These are phyloP conservation scores for Coniochaeta sp. DNA, from an alignment of 2,329 filamentous ascomycete species.

Conservation along the genomic window DNA sequence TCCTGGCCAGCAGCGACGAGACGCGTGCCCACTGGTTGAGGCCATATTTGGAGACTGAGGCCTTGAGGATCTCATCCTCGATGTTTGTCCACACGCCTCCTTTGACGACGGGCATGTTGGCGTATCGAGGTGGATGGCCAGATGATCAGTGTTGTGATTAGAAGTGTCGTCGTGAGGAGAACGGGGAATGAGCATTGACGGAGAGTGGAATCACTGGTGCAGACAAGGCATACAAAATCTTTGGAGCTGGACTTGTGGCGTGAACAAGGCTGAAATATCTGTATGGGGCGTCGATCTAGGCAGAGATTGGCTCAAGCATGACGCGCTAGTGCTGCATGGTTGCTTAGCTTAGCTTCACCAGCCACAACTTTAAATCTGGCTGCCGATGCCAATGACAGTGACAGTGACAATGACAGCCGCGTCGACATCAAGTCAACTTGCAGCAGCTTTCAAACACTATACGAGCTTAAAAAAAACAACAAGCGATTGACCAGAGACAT, in stretches of 20 bases:
- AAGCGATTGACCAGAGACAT: no score
- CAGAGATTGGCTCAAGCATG: neutral
- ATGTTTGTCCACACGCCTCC: slow-evolving; percentile 71
- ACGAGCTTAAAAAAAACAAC: no score
- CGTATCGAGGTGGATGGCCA: slow-evolving; percentile 2
- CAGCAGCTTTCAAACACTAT: no score
- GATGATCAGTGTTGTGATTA: neutral
- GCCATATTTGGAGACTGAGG: slow-evolving; percentile 88
- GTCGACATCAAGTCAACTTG: neutral
- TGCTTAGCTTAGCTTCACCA: neutral
- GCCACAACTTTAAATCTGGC: neutral
- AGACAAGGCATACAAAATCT: neutral
- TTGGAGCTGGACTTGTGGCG: neutral
- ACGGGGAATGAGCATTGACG: no score
- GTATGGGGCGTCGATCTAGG: neutral
- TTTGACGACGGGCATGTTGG: slow-evolving; percentile 63
- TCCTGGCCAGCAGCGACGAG: slow-evolving; percentile 90
- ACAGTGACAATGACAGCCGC: no score
- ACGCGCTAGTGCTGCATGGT: neutral
- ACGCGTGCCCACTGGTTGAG: slow-evolving; percentile 98
- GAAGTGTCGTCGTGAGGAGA: no score
- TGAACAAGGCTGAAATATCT: neutral
- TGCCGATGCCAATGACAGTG: neutral
- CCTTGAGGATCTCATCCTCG: slow-evolving; percentile 95
- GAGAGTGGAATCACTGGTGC: neutral